Conservation (phyloP, 2,329 filamentous ascomycete genomes). For the Colletotrichum orchidophilum region DNA sequence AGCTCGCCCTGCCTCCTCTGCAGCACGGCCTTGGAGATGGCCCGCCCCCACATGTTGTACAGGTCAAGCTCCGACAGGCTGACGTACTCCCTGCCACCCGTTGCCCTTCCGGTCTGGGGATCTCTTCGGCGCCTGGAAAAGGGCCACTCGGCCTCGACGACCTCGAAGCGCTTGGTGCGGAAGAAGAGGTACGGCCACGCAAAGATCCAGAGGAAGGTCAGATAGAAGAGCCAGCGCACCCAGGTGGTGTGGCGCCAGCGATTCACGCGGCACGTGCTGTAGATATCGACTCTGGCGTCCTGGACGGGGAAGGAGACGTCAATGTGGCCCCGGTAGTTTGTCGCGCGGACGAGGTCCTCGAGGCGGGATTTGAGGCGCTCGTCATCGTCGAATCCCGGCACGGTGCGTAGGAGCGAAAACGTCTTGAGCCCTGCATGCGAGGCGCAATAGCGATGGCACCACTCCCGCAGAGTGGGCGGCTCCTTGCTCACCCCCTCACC, state of each 20-base stretch:
- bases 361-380: slow-evolving; percentile 59
- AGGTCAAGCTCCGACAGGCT: slow-evolving; percentile 66
- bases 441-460: slow-evolving; percentile 75
- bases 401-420: slow-evolving; percentile 60
- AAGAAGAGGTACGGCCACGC: slow-evolving; percentile 77
- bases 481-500: background rate
- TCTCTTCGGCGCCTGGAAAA: slow-evolving; percentile 50
- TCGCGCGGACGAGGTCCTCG: slow-evolving; percentile 65
- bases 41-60: slow-evolving; percentile 69
- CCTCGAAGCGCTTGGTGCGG: slow-evolving; percentile 73
- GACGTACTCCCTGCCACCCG: slow-evolving; percentile 54
- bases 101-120: slow-evolving; percentile 18
- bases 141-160: slow-evolving; percentile 69
- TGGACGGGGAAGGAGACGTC: slow-evolving; percentile 67
- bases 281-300: slow-evolving; percentile 67
- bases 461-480: slow-evolving; percentile 51
- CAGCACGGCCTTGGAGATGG: slow-evolving; percentile 68
- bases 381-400: slow-evolving; percentile 70
- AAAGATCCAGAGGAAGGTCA: slow-evolving; percentile 75
- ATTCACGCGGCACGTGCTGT: slow-evolving; percentile 70
- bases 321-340: slow-evolving; percentile 73
- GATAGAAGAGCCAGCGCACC: slow-evolving; percentile 71
- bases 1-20: slow-evolving; percentile 65
- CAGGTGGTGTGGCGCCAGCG: slow-evolving; percentile 71
- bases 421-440: slow-evolving; percentile 66